These are phyloP conservation scores for Didymella keratinophila DNA, from an alignment of 2,329 filamentous ascomycete genomes.

Conservation along the genomic window DNA sequence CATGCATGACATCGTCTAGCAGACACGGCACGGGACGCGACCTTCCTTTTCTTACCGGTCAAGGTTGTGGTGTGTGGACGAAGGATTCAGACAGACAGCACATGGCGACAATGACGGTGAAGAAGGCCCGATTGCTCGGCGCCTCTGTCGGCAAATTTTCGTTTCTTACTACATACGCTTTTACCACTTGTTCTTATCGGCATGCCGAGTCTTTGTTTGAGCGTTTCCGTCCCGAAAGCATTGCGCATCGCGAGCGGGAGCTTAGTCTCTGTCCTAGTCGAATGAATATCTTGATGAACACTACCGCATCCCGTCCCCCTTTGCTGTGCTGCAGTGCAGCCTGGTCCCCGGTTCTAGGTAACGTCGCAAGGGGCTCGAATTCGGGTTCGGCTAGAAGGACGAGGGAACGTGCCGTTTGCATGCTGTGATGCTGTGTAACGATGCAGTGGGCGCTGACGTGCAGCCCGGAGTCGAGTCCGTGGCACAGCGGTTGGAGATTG, in stretches of 20 bases:
- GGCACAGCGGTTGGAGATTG: background rate
- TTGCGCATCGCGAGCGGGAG: conserved; percentile 5
- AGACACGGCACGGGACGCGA: conserved; percentile 13
- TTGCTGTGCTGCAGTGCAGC: conserved; percentile 8
- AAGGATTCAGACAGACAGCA: background rate
- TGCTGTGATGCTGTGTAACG: conserved; percentile 22
- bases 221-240: conserved; percentile 2
- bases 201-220: conserved; percentile 10
- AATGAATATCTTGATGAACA: conserved; percentile 7
- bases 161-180: conserved; percentile 19
- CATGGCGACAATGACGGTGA: conserved; percentile 15
- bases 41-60: conserved; percentile 1
- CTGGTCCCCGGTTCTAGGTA: background rate
- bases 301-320: conserved; percentile 2
- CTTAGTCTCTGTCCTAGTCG: conserved; percentile 7
- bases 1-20: conserved; percentile 2
- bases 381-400: conserved; percentile 10
- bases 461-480: conserved; percentile 7
- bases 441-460: conserved; percentile 15
- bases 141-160: background rate
- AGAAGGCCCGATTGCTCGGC: conserved; percentile 19
- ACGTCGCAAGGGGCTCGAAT: background rate
- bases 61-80: background rate
- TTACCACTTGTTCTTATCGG: conserved; percentile 1
- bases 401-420: conserved; percentile 19